Evolutionary conservation across 192 early-diverging fungal genomes (phyloP).

Genomic region (Mortierella hygrophila): DNA sequence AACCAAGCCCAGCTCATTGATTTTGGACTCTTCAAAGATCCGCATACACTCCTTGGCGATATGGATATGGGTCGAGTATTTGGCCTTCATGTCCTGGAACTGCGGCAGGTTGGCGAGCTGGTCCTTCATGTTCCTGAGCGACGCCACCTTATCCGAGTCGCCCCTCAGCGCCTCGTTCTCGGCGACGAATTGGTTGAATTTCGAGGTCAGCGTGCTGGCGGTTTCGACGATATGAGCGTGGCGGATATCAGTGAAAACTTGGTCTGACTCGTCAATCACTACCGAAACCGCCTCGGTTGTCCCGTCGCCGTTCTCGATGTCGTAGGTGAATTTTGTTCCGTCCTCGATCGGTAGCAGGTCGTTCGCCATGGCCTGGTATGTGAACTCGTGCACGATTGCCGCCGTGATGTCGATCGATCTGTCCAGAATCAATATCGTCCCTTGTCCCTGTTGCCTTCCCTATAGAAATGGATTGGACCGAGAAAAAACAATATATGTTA

Average conservation of each 20-base stretch:
- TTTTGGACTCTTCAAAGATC: conserved; percentile 76
- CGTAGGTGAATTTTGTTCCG: conserved; percentile 73
- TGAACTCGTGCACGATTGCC: conserved; percentile 97
- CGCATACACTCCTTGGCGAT: conserved; percentile 88
- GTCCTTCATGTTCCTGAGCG: conserved; percentile 88
- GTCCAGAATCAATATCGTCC: conserved; percentile 91
- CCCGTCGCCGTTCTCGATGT: conserved; percentile 61
- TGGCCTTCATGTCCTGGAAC: conserved; percentile 84
- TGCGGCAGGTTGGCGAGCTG: conserved; percentile 86
- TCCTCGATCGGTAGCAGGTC: conserved; percentile 85
- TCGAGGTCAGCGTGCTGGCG: conserved; percentile 74
- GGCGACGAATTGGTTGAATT: conserved; percentile 83
- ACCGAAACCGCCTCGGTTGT: conserved; percentile 60
- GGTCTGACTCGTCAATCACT: conserved; percentile 81
- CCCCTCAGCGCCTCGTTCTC: conserved; percentile 78
- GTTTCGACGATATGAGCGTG: conserved; percentile 89
- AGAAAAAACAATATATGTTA: not conserved
- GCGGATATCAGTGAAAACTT: conserved; percentile 81
- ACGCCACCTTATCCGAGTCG: conserved; percentile 68
- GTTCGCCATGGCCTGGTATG: conserved; percentile 98
- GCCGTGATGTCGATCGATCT: conserved; percentile 91
- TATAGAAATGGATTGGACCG: conserved; percentile 11
- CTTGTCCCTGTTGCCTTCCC: conserved; percentile 68
- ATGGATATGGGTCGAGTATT: conserved; percentile 89
- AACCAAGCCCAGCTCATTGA: conserved; percentile 77